These are phyloP conservation scores for Collybia mongolica DNA, from an alignment of 768 basidiomycete species.

Conservation along the genomic window DNA sequence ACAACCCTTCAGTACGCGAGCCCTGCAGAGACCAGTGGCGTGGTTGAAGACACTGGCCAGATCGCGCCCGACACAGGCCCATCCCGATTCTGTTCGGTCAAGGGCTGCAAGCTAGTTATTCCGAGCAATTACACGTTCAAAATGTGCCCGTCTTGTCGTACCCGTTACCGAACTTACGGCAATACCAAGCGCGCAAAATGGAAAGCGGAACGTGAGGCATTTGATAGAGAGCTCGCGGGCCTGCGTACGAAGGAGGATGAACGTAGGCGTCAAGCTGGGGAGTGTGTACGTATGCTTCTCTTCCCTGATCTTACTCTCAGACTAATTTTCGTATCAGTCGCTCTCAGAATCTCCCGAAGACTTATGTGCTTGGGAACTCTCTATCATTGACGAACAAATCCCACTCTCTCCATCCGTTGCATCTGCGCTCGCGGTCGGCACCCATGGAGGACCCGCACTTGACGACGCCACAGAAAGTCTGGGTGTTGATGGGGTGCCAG, in stretches of 20 bases:
- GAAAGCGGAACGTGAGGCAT: constrained; percentile 44
- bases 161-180: constrained; percentile 50
- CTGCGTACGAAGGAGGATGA: constrained; percentile 37
- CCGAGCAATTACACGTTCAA: constrained; percentile 38
- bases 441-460: not conserved
- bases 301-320: not conserved
- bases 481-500: not conserved
- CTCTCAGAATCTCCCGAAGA: constrained; percentile 34
- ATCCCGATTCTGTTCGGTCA: constrained; percentile 48
- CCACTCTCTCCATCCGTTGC: constrained; percentile 12
- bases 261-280: constrained; percentile 28
- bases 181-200: constrained; percentile 55
- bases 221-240: constrained; percentile 36
- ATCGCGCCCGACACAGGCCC: not conserved
- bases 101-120: constrained; percentile 50
- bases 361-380: constrained; percentile 31
- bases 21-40: not conserved
- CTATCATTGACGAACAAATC: constrained; percentile 30
- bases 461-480: too few relatives aligned
- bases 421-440: not conserved
- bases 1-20: not conserved
- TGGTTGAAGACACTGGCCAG: not conserved
- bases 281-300: constrained; percentile 29
- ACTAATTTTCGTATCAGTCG: constrained; percentile 20
- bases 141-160: constrained; percentile 47